A percentile compares a stretch with the other conserved stretches of the same genome.
Conservation (phyloP, 164 flowering plant genomes). For the Vitis rotundifolia region DNA sequence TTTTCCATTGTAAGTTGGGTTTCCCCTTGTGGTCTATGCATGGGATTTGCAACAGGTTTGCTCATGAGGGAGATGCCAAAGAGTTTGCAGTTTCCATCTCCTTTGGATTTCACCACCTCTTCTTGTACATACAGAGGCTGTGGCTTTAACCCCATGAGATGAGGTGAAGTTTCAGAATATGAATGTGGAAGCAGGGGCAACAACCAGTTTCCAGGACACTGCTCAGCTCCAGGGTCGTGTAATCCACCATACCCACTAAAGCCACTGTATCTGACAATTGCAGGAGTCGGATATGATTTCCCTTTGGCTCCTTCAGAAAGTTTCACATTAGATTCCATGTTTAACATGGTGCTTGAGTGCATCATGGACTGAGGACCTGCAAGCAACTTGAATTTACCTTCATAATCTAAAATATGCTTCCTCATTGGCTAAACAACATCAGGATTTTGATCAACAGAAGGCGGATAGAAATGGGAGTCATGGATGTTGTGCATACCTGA, state of each 20-base stretch:
- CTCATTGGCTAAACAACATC: conserved; percentile 27
- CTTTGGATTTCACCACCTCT: conserved; percentile 46
- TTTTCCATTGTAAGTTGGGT: no score
- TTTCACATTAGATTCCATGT: conserved; percentile 47
- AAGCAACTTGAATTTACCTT: conserved; percentile 43
- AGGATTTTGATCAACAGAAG: conserved; percentile 31
- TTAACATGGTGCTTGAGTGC: conserved; percentile 50
- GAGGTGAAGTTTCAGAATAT: conserved; percentile 35
- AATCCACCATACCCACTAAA: conserved; percentile 38
- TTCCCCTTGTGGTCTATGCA: conserved; percentile 8
- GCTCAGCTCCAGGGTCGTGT: conserved; percentile 47
- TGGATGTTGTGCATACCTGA: conserved; percentile 61
- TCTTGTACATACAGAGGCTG: conserved; percentile 24
- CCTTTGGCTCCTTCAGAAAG: conserved; percentile 33
- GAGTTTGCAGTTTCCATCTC: conserved; percentile 65
- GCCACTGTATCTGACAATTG: conserved; percentile 40
- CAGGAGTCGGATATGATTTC: conserved; percentile 38
- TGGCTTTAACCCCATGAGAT: conserved; percentile 34
- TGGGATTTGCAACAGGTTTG: conserved; percentile 23
- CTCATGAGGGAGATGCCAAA: conserved; percentile 73
- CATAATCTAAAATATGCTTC: conserved; percentile 38
- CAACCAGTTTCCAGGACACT: conserved; percentile 58
- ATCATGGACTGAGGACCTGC: conserved; percentile 47
- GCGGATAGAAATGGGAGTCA: conserved; percentile 26
- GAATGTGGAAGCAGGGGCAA: conserved; percentile 55